Base-by-base conservation (phyloP, 805 yeast species). In the Metschnikowia matae region DNA sequence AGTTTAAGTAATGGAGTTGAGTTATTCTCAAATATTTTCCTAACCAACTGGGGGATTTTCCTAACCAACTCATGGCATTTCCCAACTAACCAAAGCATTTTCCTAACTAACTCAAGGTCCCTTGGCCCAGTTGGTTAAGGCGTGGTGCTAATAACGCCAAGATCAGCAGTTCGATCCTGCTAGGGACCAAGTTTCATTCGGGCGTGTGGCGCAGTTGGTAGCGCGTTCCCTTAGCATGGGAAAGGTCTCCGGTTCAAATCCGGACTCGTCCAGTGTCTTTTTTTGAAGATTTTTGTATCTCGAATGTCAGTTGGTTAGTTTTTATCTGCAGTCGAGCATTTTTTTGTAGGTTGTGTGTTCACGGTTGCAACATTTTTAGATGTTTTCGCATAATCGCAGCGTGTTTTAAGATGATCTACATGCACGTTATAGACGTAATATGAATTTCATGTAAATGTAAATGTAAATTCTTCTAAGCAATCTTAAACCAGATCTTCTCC, bases 111-210 rank as follows among this genome's bases (percentile, higher is more conserved):
- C 20, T 20, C 6, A 20, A 21, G 23, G 76, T 77, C 77, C 61
- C 35, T 33, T 36, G 39, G 13, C 21, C 39, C 18, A 10, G 39
- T 17, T 36, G 21, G 39, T 36, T 4, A 83, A 82, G 77, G 77
- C 77, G 77, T 63, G 77, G 78, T 73, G 78, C 77, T 73, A 73
- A 73, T 73, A 73, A 73, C 77, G 76, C 78, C 77, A 62, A 74
- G 88, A 82, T 83, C 88, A 81, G 86, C 88, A 80, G 88, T 83
- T 83, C 88, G 88, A 83, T 82, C 88, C 88, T 80, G 88, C 86
- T 81, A 83, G 86, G 86, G 87, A 83, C 82, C 88, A 83, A 87
- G 82, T 63, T 68, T 61, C 10, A 1, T 18, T 15, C 0, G 85
- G 85, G 86, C 85, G 83, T 81, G 84, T 82, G 86, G 86, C 85